Evolutionary conservation across 306 rosid species (phyloP), one percentile per base, ranked within the genome.

Genomic region (Quercus bicolor): DNA sequence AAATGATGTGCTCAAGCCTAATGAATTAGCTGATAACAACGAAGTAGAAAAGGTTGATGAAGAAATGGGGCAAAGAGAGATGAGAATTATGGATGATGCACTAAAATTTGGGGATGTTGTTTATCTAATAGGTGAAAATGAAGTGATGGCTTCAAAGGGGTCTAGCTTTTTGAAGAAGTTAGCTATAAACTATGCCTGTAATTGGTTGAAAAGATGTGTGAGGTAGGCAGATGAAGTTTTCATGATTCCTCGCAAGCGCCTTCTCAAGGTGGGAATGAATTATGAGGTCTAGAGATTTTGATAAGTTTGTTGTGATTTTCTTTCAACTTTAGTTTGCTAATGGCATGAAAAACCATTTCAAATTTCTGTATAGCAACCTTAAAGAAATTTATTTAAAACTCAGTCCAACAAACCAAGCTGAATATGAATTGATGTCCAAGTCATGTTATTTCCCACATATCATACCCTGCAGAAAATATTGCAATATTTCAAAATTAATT

Each of bases 251-350:
- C 89, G 82, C 40, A 76, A 77, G 56, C 88, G 89, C 10, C 40
- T 85, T 90, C 81, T 94, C 4, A 89, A 94, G 78, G 96, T 94
- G 59, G 94, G 94, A 4, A 87, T 91, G 97, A 89, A 89, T 53
- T 93, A 89, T 21, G 92, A 88, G 51, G 85, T 91, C 5, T 89
- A 5, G 28, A 12, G 18, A 13, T 45, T 29, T 29, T 74, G 16
- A 54, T 54, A 6, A 1, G 2, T 18, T 54, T 18, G 14, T 6
- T 54, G 10, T 43, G 51, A 33, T 33, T 33, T 33, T 33, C 37
- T 33, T 33, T 33, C 37, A 33, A 33, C 37, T 33, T 33, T 33
- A 1, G 37, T 33, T 33, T 5, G 37, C 7, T 33, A 33, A 33
- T 33, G 7, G 37, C 7, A 33, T 5, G 37, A 33, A 33, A 33